Evolutionary conservation across 768 basidiomycete species (phyloP), one percentile per base, ranked within the genome.

Genomic region (Dioszegia aurantiaca): DNA sequence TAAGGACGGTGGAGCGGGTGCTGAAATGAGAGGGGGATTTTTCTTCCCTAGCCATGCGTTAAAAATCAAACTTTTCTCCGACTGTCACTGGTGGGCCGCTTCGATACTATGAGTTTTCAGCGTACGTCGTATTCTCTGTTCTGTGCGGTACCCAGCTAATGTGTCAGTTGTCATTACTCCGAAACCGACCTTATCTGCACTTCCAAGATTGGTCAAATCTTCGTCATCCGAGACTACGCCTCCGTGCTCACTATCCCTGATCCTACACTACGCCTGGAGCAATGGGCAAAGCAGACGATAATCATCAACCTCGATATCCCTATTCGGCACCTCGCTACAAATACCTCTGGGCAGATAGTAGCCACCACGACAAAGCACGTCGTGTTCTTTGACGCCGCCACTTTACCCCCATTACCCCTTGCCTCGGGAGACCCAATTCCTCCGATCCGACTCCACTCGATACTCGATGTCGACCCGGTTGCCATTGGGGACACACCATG

Each of bases 101-200:
- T 21, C 44, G 44, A 24, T 45, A 27, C 44, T 45, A 27, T 45
- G 44, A 45, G 44, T 45, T 45, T 24, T 24, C 44, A 9, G 44
- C 44, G 44, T 45, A 45, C 4, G 44, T 27, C 26, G 6, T 45
- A 4, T 9, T n/a, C n/a, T n/a, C n/a, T n/a, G n/a, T n/a, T n/a
- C n/a, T n/a, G n/a, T n/a, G n/a, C n/a, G n/a, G n/a, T n/a, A n/a
- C n/a, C n/a, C n/a, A n/a, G n/a, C n/a, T n/a, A n/a, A n/a, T n/a
- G n/a, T n/a, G n/a, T n/a, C 11, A 45, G 44, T 8, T 45, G 44
- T 27, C 44, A 27, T 19, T 4, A 8, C 44, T 5, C 24, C 4
- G 44, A 10, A 8, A 24, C 4, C 4, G 24, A 45, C 44, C 26
- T 45, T 12, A 17, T 45, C 23, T 23, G 19, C 9, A 45, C 23